Conservation (phyloP, 2,329 filamentous ascomycete genomes). For the Raffaelea albimanens region DNA sequence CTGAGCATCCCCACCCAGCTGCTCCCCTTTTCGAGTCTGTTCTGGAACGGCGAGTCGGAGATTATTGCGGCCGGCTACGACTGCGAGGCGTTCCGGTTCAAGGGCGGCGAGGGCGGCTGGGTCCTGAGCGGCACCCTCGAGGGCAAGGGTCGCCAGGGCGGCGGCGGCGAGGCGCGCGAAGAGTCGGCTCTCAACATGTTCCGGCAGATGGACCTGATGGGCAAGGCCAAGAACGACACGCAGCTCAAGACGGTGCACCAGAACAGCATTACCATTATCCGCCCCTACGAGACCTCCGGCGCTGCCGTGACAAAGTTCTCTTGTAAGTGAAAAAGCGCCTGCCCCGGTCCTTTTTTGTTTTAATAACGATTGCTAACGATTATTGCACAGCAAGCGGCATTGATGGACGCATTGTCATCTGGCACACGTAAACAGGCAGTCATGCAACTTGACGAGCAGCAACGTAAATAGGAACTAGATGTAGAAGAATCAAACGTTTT, state of each 20-base stretch:
- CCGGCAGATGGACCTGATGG: slow-evolving; percentile 95
- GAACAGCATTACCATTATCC: slow-evolving; percentile 84
- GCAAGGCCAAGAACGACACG: slow-evolving; percentile 83
- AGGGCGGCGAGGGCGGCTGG: slow-evolving; percentile 73
- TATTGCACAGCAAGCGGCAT: slow-evolving; percentile 64
- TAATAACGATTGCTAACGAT: slow-evolving; percentile 16
- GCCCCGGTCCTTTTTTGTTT: background rate
- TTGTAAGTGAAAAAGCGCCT: slow-evolving; percentile 49
- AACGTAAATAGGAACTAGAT: too few species aligned
- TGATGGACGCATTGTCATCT: slow-evolving; percentile 74
- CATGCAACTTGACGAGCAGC: background rate
- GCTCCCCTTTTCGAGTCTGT: slow-evolving; percentile 81
- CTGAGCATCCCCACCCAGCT: slow-evolving; percentile 83
- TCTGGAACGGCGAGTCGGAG: slow-evolving; percentile 87
- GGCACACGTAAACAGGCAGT: slow-evolving; percentile 45
- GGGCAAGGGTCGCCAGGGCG: slow-evolving; percentile 53
- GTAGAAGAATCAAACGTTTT: too few species aligned
- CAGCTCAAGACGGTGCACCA: slow-evolving; percentile 93
- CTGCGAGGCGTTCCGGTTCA: slow-evolving; percentile 82
- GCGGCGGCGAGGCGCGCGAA: slow-evolving; percentile 59
- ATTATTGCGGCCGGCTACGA: slow-evolving; percentile 93
- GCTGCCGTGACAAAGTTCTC: slow-evolving; percentile 69
- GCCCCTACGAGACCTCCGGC: slow-evolving; percentile 60
- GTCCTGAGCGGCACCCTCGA: slow-evolving; percentile 74
- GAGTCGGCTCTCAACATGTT: slow-evolving; percentile 98